Evolutionary conservation across 768 basidiomycete genomes (phyloP).

Genomic region (Leucosporidium yakuticum): DNA sequence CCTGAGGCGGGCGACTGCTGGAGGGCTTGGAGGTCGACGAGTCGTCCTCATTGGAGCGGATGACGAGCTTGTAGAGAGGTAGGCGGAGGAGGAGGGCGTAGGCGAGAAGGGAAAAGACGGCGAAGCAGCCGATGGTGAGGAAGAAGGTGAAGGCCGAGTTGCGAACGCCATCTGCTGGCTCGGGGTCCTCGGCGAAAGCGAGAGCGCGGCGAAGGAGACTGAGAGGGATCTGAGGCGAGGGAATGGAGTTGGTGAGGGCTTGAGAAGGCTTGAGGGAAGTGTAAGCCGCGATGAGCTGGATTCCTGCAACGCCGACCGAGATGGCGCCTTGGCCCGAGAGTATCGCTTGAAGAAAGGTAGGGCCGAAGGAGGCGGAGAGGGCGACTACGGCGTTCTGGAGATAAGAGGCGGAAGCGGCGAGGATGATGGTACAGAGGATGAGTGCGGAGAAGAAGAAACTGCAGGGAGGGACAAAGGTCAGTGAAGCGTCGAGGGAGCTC

Average conservation of each 20-base stretch:
- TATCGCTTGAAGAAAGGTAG: constrained; percentile 35
- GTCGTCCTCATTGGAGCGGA: constrained; percentile 9
- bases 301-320: constrained; percentile 33
- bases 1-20: neutral
- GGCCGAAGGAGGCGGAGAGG: constrained; percentile 28
- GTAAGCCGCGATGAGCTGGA: constrained; percentile 35
- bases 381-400: constrained; percentile 34
- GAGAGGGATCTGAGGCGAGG: constrained; percentile 2
- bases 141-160: constrained; percentile 39
- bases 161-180: constrained; percentile 14
- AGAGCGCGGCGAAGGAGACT: neutral
- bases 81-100: constrained; percentile 30
- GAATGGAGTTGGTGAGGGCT: neutral
- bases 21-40: neutral
- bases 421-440: constrained; percentile 23
- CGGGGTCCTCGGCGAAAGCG: neutral
- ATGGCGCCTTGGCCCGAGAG: constrained; percentile 37
- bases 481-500: rapidly evolving
- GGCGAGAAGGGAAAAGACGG: constrained; percentile 26
- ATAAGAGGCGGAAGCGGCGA: constrained; percentile 29
- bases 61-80: constrained; percentile 33
- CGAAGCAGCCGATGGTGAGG: constrained; percentile 34
- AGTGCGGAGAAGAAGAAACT: constrained; percentile 30
- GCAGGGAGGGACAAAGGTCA: neutral
- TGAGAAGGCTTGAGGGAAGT: constrained; percentile 7